Conservation (phyloP, 1,139 yeast genomes). For the Nakaseomyces nivariensis region DNA sequence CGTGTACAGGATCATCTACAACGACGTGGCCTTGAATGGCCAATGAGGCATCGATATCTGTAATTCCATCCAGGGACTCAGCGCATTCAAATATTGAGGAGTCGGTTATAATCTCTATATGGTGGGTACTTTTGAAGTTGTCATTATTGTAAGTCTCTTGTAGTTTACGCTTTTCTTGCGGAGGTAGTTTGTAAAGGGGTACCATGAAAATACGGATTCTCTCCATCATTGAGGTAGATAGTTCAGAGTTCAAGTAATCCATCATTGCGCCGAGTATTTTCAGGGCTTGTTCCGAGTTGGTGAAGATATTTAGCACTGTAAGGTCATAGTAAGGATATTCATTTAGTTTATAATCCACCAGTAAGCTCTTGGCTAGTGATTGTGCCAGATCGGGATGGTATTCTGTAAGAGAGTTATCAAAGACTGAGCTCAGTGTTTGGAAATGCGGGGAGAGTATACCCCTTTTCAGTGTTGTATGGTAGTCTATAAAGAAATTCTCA, state of each 20-base stretch:
- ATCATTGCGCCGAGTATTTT: constrained; percentile 13
- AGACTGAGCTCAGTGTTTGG: background rate
- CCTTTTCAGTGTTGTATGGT: background rate
- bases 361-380: constrained; percentile 25
- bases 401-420: constrained; percentile 9
- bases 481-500: constrained; percentile 17
- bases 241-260: constrained; percentile 12
- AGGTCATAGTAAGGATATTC: constrained; percentile 26
- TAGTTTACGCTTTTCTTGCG: background rate
- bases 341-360: constrained; percentile 25
- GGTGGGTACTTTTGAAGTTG: background rate
- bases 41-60: constrained; percentile 2
- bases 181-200: constrained; percentile 17
- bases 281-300: constrained; percentile 20
- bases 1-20: constrained; percentile 24
- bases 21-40: background rate
- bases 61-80: constrained; percentile 5
- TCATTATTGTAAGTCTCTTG: background rate
- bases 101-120: background rate
- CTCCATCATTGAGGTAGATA: constrained; percentile 15
- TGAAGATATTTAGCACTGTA: constrained; percentile 22
- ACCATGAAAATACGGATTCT: constrained; percentile 20
- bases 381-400: constrained; percentile 20
- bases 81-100: background rate
- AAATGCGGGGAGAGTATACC: background rate